Conservation (phyloP, 164 flowering plant genomes). For the Tetracentron sinense region DNA sequence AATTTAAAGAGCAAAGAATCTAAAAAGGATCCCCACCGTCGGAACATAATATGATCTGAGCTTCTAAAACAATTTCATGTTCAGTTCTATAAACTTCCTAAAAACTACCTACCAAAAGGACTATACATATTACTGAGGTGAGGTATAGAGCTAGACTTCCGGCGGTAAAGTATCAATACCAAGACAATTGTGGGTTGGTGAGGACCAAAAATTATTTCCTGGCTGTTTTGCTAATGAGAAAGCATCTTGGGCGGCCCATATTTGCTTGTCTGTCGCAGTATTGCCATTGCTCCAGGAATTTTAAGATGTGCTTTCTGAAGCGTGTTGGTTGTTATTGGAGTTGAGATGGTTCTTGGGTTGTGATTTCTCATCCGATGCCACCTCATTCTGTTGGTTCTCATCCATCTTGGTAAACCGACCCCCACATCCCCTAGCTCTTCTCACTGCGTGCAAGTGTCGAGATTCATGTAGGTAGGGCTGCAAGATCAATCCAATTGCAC, state of each 20-base stretch:
- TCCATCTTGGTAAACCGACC: constrained; percentile 68
- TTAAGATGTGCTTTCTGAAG: constrained; percentile 21
- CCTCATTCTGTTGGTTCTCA: constrained; percentile 36
- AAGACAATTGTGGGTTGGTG: background rate
- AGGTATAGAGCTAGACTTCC: background rate
- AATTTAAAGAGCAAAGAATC: no score
- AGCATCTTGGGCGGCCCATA: background rate
- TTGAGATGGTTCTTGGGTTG: constrained; percentile 38
- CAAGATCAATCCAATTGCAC: constrained; percentile 1
- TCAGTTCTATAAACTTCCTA: background rate
- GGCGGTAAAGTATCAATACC: background rate
- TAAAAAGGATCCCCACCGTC: no score
- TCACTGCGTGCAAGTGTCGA: constrained; percentile 67
- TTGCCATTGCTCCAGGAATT: background rate
- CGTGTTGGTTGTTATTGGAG: constrained; percentile 25
- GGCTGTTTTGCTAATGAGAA: no score
- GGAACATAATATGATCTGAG: background rate
- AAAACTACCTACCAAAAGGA: constrained; percentile 2
- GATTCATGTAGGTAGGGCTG: constrained; percentile 81
- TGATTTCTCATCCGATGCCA: constrained; percentile 31
- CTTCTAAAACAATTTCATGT: background rate
- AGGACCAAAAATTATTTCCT: background rate
- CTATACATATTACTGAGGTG: constrained; percentile 2
- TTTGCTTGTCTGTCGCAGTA: background rate
- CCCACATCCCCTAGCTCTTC: constrained; percentile 65